Evolutionary conservation across 148 eudicot genomes (phyloP).

Genomic region (Gaultheria prostrata): DNA sequence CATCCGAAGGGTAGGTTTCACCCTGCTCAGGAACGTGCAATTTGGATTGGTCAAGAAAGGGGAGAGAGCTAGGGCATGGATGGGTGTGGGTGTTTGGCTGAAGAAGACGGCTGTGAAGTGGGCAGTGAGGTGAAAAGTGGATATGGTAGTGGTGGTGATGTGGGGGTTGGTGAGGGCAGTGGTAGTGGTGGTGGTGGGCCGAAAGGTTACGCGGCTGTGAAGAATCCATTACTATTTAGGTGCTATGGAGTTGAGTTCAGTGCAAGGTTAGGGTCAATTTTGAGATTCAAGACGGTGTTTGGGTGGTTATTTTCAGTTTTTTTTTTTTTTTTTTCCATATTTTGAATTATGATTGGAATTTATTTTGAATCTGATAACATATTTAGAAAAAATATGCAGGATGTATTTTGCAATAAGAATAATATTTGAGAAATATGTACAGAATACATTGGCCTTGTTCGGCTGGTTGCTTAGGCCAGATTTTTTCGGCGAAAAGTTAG

Average conservation of each 20-base stretch:
- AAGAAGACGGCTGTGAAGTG: conserved; percentile 23
- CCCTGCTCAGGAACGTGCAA: neutral
- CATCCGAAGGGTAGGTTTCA: conserved; percentile 12
- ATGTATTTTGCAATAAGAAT: too few species aligned
- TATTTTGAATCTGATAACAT: too few species aligned
- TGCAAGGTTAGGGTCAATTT: neutral
- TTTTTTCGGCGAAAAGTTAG: too few species aligned
- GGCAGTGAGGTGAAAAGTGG: conserved; percentile 20
- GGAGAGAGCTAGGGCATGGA: conserved; percentile 24
- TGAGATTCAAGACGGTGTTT: too few species aligned
- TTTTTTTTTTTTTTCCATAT: too few species aligned
- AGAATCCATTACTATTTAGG: conserved; percentile 13
- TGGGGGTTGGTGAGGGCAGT: conserved; percentile 10
- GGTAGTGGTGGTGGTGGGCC: conserved; percentile 4
- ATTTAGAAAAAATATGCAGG: too few species aligned
- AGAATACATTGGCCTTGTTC: too few species aligned
- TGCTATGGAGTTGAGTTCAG: neutral
- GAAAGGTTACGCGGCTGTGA: neutral
- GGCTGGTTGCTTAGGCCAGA: too few species aligned
- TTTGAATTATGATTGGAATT: too few species aligned
- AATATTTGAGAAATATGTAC: too few species aligned
- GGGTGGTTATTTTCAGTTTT: too few species aligned
- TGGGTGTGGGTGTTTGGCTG: conserved; percentile 22
- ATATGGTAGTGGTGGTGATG: conserved; percentile 24
- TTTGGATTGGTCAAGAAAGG: conserved; percentile 7